Percentiles rank a stretch among this genome's conserved stretches.
Evolutionary conservation across 768 basidiomycete genomes (phyloP).

Genomic region (Asterophora lycoperdoides): DNA sequence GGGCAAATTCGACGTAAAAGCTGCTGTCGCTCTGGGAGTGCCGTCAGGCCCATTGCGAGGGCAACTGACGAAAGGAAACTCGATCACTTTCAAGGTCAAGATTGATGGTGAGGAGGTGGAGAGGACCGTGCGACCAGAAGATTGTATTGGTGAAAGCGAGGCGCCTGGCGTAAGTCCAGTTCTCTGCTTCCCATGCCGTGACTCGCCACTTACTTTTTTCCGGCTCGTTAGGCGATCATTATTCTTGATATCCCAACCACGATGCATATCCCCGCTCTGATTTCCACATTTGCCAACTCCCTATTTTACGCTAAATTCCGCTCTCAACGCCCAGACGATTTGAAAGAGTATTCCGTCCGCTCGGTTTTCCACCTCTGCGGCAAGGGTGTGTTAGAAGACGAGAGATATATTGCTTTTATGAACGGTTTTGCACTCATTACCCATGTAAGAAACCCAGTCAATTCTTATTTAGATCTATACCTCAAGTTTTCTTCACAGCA

Average conservation of each 20-base stretch:
- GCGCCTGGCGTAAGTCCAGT: slow-evolving; percentile 35
- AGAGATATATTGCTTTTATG: slow-evolving; percentile 71
- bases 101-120: slow-evolving; percentile 38
- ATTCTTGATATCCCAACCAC: slow-evolving; percentile 70
- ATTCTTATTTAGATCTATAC: background rate
- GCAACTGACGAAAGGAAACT: slow-evolving; percentile 59
- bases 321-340: slow-evolving; percentile 36
- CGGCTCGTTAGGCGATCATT: slow-evolving; percentile 45
- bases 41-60: slow-evolving; percentile 55
- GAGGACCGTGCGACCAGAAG: slow-evolving; percentile 55
- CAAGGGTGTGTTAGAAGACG: slow-evolving; percentile 62
- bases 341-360: slow-evolving; percentile 42
- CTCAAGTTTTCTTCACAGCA: slow-evolving; percentile 46
- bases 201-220: background rate
- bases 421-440: slow-evolving; percentile 52
- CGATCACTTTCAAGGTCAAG: slow-evolving; percentile 51
- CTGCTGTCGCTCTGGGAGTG: slow-evolving; percentile 62
- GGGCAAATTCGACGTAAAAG: slow-evolving; percentile 68
- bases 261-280: slow-evolving; percentile 49
- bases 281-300: slow-evolving; percentile 42
- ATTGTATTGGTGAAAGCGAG: slow-evolving; percentile 53
- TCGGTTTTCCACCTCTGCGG: slow-evolving; percentile 72
- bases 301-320: slow-evolving; percentile 47
- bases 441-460: slow-evolving; percentile 44
- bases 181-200: background rate